These are phyloP conservation scores for Neonectria magnoliae DNA, from an alignment of 2,329 filamentous ascomycete genomes.

Conservation along the genomic window DNA sequence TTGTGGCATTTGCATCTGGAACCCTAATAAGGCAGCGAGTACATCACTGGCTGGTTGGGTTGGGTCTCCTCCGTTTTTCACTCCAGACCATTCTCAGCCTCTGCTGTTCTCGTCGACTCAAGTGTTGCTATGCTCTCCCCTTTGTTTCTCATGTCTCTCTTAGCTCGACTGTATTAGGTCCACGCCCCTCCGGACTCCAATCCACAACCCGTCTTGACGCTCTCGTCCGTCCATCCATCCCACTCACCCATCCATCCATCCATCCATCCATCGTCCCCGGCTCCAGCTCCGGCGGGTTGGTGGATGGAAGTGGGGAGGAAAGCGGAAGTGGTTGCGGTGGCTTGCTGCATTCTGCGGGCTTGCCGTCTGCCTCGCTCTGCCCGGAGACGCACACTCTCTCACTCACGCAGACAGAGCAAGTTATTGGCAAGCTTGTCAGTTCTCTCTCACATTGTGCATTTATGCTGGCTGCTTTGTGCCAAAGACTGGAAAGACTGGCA, in stretches of 20 bases:
- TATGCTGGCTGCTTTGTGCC: constrained; percentile 5
- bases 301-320: constrained; percentile 23
- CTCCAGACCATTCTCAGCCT: neutral
- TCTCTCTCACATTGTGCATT: neutral
- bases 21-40: neutral
- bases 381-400: neutral
- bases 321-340: constrained; percentile 9
- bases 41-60: constrained; percentile 12
- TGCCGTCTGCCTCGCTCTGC: neutral
- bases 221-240: neutral
- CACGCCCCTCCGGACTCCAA: constrained; percentile 19
- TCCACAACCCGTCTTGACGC: constrained; percentile 9
- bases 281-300: constrained; percentile 37
- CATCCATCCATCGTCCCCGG: constrained; percentile 25
- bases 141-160: constrained; percentile 7
- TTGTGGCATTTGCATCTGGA: neutral
- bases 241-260: constrained; percentile 12
- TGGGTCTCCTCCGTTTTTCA: constrained; percentile 4
- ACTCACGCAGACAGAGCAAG: neutral
- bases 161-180: constrained; percentile 4
- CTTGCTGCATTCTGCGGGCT: constrained; percentile 11
- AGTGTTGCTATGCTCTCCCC: constrained; percentile 6
- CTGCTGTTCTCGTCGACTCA: constrained; percentile 3
- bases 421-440: neutral
- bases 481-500: constrained; percentile 14